phyloP scores from a whole-genome alignment of 768 basidiomycete species.

The Cubamyces sp. region DNA sequence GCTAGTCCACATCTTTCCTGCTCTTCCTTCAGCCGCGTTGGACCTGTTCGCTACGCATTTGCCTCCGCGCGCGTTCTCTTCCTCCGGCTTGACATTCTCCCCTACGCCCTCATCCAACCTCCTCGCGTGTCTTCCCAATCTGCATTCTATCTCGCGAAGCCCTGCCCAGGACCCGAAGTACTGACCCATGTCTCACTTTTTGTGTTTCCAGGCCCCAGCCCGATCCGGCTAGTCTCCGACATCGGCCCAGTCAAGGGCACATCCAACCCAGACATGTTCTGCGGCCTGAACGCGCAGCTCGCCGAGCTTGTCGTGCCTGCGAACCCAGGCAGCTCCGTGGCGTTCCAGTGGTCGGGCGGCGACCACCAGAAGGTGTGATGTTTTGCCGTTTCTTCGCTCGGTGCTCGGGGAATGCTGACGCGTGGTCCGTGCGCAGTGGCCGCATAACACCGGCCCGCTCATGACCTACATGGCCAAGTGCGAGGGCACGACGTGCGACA shows the following conservation, averaged over 20 bases:
- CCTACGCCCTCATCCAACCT: background rate
- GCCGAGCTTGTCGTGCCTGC: slow-evolving; percentile 57
- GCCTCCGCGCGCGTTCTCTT: background rate
- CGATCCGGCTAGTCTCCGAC: slow-evolving; percentile 49
- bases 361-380: slow-evolving; percentile 38
- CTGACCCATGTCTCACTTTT: slow-evolving; percentile 3
- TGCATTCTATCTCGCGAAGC: slow-evolving; percentile 2
- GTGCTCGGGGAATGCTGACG: background rate
- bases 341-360: slow-evolving; percentile 60
- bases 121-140: background rate
- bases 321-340: slow-evolving; percentile 59
- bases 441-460: slow-evolving; percentile 66
- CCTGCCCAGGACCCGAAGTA: background rate
- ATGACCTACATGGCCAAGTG: slow-evolving; percentile 77
- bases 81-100: background rate
- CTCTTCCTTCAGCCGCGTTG: background rate
- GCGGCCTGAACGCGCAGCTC: slow-evolving; percentile 55
- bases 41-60: background rate
- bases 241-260: slow-evolving; percentile 60
- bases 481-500: slow-evolving; percentile 55
- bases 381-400: slow-evolving; percentile 1
- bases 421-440: slow-evolving; percentile 40
- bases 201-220: slow-evolving; percentile 36
- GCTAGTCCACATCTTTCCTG: background rate
- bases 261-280: slow-evolving; percentile 57